Base-by-base conservation (phyloP, 78 protist genomes). In the Andalucia godoyi region DNA sequence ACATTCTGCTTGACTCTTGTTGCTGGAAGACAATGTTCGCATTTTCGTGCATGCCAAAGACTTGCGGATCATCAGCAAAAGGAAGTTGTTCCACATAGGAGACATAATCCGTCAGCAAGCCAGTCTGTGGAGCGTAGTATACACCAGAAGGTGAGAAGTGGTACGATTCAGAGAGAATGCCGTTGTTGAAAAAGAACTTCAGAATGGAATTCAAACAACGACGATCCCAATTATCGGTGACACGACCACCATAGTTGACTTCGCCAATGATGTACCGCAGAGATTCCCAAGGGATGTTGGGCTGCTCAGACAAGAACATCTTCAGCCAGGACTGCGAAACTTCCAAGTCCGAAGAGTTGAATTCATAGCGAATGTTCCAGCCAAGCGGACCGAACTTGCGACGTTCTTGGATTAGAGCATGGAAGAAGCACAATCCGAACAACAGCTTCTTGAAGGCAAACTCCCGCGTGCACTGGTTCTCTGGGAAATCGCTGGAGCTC, bases 321-420 rank as follows among this genome's bases (percentile, higher is more conserved):
- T 37, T 6, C 47, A 67, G 73, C 73, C 73, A 67, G 7, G 47
- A 6, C 32, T 52, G 30, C 40, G 64, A 72, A n/a, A 80, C 66
- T 40, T 36, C 50, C 65, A 80, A 34, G 61, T 90, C 95, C 18
- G 74, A 21, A 36, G 59, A 63, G 58, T 72, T 83, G 77, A 80
- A 90, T 50, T 86, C 95, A 73, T 90, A 90, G 40, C 74, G 66
- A 41, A 85, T 84, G 83, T 85, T 87, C 80, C 76, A 92, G 15
- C 94, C 97, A 21, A 85, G 57, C 29, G 89, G 60, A 25, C 93
- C 90, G 32, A 85, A 91, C 60, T 80, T 75, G 23, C 82, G 34
- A 17, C 97, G 65, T 71, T 91, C 97, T 59, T 75, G 91, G 53
- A 91, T 9, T 27, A 70, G 55, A 0, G 88, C 87, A 59, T 91